These are phyloP conservation scores for Pugionium dolabratum DNA, from an alignment of 345 rosid species.

Conservation along the genomic window DNA sequence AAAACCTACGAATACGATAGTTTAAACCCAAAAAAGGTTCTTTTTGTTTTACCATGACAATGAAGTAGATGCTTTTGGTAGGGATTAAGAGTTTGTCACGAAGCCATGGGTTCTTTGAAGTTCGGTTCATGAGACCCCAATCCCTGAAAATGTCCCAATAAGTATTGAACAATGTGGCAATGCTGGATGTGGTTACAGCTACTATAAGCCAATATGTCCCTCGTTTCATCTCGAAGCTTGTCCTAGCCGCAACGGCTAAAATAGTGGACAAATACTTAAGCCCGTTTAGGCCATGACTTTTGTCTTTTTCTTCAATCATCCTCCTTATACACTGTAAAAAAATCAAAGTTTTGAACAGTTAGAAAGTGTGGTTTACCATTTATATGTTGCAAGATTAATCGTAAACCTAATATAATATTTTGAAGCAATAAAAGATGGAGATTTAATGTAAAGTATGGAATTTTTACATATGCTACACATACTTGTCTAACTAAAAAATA, in stretches of 20 bases:
- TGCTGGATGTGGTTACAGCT: constrained; percentile 53
- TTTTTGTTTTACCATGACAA: constrained; percentile 62
- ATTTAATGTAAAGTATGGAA: neutral
- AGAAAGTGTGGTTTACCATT: neutral
- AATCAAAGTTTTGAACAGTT: neutral
- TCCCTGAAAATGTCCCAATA: constrained; percentile 77
- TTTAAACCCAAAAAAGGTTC: neutral
- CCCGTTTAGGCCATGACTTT: constrained; percentile 46
- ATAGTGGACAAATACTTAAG: constrained; percentile 67
- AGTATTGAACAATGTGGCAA: constrained; percentile 54
- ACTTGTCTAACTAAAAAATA: too few relatives aligned
- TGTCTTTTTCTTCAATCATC: constrained; percentile 58
- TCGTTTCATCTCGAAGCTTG: constrained; percentile 40
- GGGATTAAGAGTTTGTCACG: constrained; percentile 74
- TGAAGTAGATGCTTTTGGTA: constrained; percentile 55
- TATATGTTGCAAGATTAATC: too few relatives aligned
- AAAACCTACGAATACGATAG: neutral
- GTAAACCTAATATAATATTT: neutral
- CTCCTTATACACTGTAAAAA: constrained; percentile 58
- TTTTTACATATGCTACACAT: too few relatives aligned
- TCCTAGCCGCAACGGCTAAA: constrained; percentile 54
- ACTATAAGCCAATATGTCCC: constrained; percentile 46
- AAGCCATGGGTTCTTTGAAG: constrained; percentile 72
- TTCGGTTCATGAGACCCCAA: constrained; percentile 70
- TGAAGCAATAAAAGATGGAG: neutral